Base-by-base conservation (phyloP, 768 basidiomycete species). In the Kondoa subrosea region DNA sequence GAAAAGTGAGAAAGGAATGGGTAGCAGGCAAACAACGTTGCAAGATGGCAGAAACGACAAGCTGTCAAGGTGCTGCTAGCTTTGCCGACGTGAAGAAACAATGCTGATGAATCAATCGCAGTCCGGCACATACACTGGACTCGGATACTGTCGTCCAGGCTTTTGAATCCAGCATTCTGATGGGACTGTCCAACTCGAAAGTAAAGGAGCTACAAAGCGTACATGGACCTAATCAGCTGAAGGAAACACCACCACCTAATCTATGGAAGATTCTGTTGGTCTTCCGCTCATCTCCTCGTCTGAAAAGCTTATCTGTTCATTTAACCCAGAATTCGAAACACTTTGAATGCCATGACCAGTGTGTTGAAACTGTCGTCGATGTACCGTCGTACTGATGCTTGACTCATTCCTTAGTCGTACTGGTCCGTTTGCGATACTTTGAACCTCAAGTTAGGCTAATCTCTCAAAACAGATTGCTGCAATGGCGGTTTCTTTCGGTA, bases 401-500 rank as follows among this genome's bases (percentile, higher is more conserved):
- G n/a, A 30, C 1, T 30, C 12, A 14, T 64, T n/a, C 16, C 14
- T 34, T 80, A 50, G 40, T 50, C 40, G 40, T 40, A 72, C 68
- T 1, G 79, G 79, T 31, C 80, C 76, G 64, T 76, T 29, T 33
- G 8, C 14, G 29, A 4, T 59, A 4, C 58, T 14, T 8, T 25
- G 25, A 14, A 16, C 29, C 14, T 32, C n/a, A 32, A 17, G n/a
- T 8, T 63, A 32, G 34, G 15, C 21, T 40, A 3, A n/a, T 65
- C 25, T 21, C 4, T 64, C 27, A 64, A 71, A 75, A 1, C 69
- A 73, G 70, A 68, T 79, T 64, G 74, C 73, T 31, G 77, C 77
- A 27, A 67, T 72, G 74, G 81, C 80, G 2, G 77, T 84, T 8
- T 82, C 81, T 4, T 82, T 84, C 70, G 83, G 81, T 67, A 81